Base-by-base conservation (phyloP, 2,329 filamentous ascomycete genomes). In the Plectosphaerella cucumerina region DNA sequence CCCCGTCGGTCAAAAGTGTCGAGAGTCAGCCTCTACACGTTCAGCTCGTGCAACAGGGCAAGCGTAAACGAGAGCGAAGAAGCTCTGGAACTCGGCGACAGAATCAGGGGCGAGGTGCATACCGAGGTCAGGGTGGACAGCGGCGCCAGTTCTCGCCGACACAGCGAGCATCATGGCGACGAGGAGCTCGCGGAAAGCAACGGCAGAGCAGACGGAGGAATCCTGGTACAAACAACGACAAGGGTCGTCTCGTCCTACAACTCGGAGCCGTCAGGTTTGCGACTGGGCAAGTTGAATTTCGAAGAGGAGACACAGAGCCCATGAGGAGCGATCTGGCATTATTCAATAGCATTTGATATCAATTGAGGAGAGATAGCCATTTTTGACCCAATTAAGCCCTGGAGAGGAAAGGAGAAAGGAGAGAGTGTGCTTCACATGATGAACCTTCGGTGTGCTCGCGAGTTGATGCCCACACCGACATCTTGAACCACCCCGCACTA, bases 41-140 rank as follows among this genome's bases (percentile, higher is more conserved):
- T 47, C 6, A 14, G 33, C 17, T 33, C 33, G 11, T 31, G 26
- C 26, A 18, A 18, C n/a, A 37, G 20, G 15, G 20, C 20, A 5
- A 31, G 50, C 35, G 52, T 43, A 41, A 59, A 51, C 49, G 63
- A 64, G 44, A 67, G 62, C 37, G n/a, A 42, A 18, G 39, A 42
- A 17, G 52, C 60, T 37, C 48, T 65, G 14, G 60, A 63, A n/a
- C 53, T 66, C 15, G 65, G 63, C 3, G 64, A 68, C 44, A 65
- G 63, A 53, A 49, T 56, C 10, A 50, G 53, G 4, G 64, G 65
- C 22, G 57, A 66, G 23, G 65, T 67, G 10, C 59, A 58, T 39
- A 68, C 65, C 22, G 57, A 68, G 18, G 65, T 67, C 23, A 53
- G 49, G 26, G 22, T 45, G 26, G 26, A 31, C 26, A 31, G 26